Evolutionary conservation across 371 early-diverging fungal species (phyloP).

Genomic region (Catenaria anguillulae): DNA sequence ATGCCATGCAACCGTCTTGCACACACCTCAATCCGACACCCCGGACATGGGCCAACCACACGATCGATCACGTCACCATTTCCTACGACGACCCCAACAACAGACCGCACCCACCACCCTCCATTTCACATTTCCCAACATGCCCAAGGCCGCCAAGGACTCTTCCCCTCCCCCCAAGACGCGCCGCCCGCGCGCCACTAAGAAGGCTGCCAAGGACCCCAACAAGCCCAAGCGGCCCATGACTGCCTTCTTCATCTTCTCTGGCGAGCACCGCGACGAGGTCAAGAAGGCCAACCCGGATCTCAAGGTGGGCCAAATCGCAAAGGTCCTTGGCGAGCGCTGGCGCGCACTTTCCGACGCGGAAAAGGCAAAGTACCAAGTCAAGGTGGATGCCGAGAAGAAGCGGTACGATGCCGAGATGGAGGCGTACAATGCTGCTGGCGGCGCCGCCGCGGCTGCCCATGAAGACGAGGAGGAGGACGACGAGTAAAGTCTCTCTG

Average conservation of each 20-base stretch:
- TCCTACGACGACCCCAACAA: too few species aligned
- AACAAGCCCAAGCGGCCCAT: constrained; percentile 66
- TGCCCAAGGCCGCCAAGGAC: neutral
- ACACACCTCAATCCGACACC: too few species aligned
- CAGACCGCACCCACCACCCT: too few species aligned
- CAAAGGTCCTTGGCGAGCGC: constrained; percentile 60
- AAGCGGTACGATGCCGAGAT: constrained; percentile 58
- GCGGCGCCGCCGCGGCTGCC: too few species aligned
- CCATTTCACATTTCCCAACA: neutral
- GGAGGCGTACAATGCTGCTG: constrained; percentile 21
- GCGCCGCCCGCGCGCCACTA: constrained; percentile 5
- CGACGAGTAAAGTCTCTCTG: too few species aligned
- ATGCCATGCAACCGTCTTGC: too few species aligned
- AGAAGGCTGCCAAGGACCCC: constrained; percentile 37
- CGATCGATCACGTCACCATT: too few species aligned
- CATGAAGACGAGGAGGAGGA: too few species aligned
- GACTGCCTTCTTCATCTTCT: constrained; percentile 68
- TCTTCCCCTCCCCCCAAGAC: too few species aligned
- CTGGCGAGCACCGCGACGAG: constrained; percentile 46
- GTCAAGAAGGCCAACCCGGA: constrained; percentile 41
- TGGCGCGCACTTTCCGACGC: constrained; percentile 53
- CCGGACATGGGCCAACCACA: too few species aligned
- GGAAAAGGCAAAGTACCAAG: constrained; percentile 34
- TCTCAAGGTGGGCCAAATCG: constrained; percentile 23
- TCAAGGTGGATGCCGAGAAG: constrained; percentile 46